Evolutionary conservation across 2,329 filamentous ascomycete species (phyloP), one percentile per base, ranked within the genome.

Genomic region (Beauveria bassiana): DNA sequence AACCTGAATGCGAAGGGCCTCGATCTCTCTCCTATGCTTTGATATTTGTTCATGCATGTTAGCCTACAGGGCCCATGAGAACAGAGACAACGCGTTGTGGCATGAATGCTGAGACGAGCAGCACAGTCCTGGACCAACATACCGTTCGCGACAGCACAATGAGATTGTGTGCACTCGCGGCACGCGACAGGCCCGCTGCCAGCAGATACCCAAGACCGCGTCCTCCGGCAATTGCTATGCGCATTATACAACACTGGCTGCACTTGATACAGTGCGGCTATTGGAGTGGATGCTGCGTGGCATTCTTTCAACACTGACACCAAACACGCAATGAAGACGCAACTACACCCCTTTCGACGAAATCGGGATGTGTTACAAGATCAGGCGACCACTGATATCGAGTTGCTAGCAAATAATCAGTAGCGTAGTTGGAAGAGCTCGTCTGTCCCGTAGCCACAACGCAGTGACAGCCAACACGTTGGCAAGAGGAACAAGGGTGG

Each of bases 131-230:
- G 20, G 26, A 57, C 20, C 22, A 18, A 74, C 79, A 71, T 72
- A 88, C 87, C 63, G 72, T 76, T 77, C 86, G 81, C 24, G 89
- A 90, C 34, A 92, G 74, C n/a, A 92, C 80, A 58, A 92, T 78
- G 50, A 91, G 80, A 56, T 86, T 82, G 71, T 91, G 86, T 52
- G 82, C 84, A 42, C 84, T 88, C 58, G 68, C 68, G 47, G 74
- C 72, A 61, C 84, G 79, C 34, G 82, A 80, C 38, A 92, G 79
- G 68, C 83, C 80, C 61, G 83, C 79, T 50, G 77, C 72, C 31
- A 81, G 70, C 63, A 80, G 66, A 65, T 73, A 74, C 62, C 79
- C 77, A 55, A 81, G 72, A 58, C 77, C 78, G 52, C 75, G 73
- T 60, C 74, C 78, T 43, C 78, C 78, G 59, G 77, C 79, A 63